Conservation (phyloP, 768 basidiomycete species). For the Mycena belliarum region DNA sequence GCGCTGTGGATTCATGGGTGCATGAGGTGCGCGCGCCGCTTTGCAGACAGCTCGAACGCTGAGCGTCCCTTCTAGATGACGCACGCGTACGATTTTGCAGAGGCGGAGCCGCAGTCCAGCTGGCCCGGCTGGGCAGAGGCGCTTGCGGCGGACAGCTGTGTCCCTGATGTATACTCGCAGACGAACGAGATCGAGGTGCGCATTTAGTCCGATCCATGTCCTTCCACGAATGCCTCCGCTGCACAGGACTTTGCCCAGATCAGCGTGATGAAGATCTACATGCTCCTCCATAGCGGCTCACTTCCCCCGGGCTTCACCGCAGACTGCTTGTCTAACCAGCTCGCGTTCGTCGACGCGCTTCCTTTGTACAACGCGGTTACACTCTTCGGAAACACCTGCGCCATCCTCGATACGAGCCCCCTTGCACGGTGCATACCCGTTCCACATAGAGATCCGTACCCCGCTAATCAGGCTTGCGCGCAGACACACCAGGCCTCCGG, state of each 20-base stretch:
- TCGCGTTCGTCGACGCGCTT: conserved; percentile 25
- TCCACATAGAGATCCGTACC: too few species aligned
- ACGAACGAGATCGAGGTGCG: conserved; percentile 30
- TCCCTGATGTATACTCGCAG: conserved; percentile 31
- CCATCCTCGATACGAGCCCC: conserved; percentile 2
- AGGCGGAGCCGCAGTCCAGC: conserved; percentile 21
- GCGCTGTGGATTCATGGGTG: conserved; percentile 29
- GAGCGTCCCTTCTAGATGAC: conserved; percentile 19
- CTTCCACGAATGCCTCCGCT: too few species aligned
- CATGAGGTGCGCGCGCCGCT: conserved; percentile 29
- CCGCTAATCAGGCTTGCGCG: neutral
- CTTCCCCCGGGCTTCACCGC: conserved; percentile 28
- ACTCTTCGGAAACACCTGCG: conserved; percentile 33
- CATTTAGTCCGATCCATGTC: too few species aligned
- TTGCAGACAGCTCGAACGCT: neutral
- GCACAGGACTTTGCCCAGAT: conserved; percentile 34
- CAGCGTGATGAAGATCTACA: conserved; percentile 28
- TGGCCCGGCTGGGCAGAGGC: neutral
- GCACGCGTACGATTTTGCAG: conserved; percentile 35
- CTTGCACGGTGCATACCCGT: neutral
- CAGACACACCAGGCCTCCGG: conserved; percentile 4
- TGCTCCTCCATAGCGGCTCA: conserved; percentile 23
- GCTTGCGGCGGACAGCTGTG: conserved; percentile 28
- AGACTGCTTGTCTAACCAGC: conserved; percentile 33
- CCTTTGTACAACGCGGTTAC: conserved; percentile 25